Evolutionary conservation across 306 rosid species (phyloP).

Genomic region (Prunus persica): DNA sequence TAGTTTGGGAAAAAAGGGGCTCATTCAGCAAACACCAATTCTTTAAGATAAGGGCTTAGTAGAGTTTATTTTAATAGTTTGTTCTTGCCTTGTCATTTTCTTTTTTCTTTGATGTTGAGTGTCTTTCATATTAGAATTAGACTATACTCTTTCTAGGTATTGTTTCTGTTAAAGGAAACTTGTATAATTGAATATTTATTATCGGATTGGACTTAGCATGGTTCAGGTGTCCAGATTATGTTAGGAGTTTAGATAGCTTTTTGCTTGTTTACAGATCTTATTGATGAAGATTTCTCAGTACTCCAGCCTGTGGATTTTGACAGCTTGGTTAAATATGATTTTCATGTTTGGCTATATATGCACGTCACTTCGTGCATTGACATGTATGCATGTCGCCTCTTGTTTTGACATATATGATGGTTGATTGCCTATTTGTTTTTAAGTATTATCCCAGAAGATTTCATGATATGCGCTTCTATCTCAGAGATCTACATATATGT

Average conservation of each 20-base stretch:
- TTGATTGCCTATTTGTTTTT: background rate
- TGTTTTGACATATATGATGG: background rate
- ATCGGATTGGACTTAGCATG: background rate
- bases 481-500: background rate
- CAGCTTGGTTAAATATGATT: background rate
- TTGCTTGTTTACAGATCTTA: background rate
- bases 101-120: too few species aligned
- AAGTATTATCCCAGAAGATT: background rate
- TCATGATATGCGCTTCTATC: background rate
- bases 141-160: background rate
- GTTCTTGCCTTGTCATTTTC: background rate
- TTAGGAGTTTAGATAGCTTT: background rate
- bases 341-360: background rate
- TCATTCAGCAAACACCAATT: background rate
- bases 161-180: background rate
- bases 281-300: background rate
- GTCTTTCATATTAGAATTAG: background rate
- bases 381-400: background rate
- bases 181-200: background rate
- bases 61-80: background rate
- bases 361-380: background rate
- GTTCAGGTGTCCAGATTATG: background rate
- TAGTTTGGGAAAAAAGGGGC: background rate
- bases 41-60: background rate
- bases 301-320: background rate